Evolutionary conservation across 225 moss, liverwort and hornwort genomes (phyloP), one percentile per base, ranked within the genome.

Genomic region (Thuidium tamariscinum): DNA sequence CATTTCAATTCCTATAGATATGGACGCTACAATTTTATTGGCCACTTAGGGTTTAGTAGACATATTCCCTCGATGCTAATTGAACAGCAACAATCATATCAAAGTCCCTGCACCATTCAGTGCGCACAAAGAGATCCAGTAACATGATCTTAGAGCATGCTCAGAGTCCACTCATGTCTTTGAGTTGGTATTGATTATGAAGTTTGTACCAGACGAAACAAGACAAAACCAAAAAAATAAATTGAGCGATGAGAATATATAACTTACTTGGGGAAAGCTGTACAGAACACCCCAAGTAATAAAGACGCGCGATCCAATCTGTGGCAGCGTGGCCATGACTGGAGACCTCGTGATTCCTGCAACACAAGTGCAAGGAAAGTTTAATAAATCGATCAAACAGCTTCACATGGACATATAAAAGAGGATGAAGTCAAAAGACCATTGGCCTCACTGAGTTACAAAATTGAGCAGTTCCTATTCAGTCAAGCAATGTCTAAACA

Each of bases 291-390:
- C 98, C 98, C 97, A 97, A 22, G 96, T 96, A 56, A 99, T 16
- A 77, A 93, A 98, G 54, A 97, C 54, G 61, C 96, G 97, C 5
- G 98, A 96, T 54, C 91, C 89, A 88, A 99, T 99, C 90, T 97
- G 96, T 21, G 97, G 97, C 55, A 99, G 86, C 22, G 96, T 99
- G 44, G 97, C 97, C 87, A 92, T 89, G 54, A 98, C 91, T 41
- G 98, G 97, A 79, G 97, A 97, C 86, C 96, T 93, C 83, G 95
- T 96, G 86, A 98, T 94, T 62, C 97, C 97, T 97, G 93, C 73
- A 86, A 48, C 79, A 88, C 27, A 65, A 77, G 25, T 37, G 67
- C 12, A 61, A 67, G 22, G 11, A 25, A 54, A 29, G 25, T 34
- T 72, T 37, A 10, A 44, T 41, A 39, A 83, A 62, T 54, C 72